These are phyloP conservation scores for Lepiota brunneoincarnata DNA, from an alignment of 768 basidiomycete genomes.

Conservation along the genomic window DNA sequence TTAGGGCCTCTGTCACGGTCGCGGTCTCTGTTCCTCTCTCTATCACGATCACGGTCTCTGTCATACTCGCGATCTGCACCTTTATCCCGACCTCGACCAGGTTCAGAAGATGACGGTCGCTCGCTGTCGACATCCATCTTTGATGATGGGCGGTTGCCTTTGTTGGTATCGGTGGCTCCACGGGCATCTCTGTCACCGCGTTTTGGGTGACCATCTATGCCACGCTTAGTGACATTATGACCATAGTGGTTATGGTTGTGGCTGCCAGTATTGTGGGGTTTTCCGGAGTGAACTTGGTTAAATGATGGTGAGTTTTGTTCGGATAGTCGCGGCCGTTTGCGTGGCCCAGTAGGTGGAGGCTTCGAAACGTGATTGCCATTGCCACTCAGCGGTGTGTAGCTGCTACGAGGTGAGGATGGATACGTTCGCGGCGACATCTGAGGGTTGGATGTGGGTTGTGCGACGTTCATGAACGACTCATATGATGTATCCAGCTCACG, in stretches of 20 bases:
- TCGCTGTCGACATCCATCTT: constrained; percentile 64
- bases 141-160: constrained; percentile 8
- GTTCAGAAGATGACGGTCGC: constrained; percentile 35
- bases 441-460: constrained; percentile 11
- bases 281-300: constrained; percentile 17
- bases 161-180: constrained; percentile 6
- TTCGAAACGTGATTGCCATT: constrained; percentile 37
- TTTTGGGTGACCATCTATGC: constrained; percentile 5
- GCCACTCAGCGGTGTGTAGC: constrained; percentile 29
- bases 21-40: constrained; percentile 26
- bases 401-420: constrained; percentile 46
- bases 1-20: constrained; percentile 25
- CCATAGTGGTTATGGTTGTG: constrained; percentile 8
- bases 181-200: constrained; percentile 12
- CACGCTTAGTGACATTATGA: constrained; percentile 13
- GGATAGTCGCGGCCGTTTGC: constrained; percentile 77
- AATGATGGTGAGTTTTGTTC: constrained; percentile 40
- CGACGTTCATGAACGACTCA: constrained; percentile 45
- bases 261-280: constrained; percentile 9
- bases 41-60: constrained; percentile 31
- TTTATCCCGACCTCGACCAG: constrained; percentile 7
- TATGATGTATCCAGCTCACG: constrained; percentile 77
- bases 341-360: constrained; percentile 73
- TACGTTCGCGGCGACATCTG: constrained; percentile 34
- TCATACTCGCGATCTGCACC: constrained; percentile 27